Evolutionary conservation across 208 protist genomes (phyloP).

Genomic region (Trypanosoma scelopori): DNA sequence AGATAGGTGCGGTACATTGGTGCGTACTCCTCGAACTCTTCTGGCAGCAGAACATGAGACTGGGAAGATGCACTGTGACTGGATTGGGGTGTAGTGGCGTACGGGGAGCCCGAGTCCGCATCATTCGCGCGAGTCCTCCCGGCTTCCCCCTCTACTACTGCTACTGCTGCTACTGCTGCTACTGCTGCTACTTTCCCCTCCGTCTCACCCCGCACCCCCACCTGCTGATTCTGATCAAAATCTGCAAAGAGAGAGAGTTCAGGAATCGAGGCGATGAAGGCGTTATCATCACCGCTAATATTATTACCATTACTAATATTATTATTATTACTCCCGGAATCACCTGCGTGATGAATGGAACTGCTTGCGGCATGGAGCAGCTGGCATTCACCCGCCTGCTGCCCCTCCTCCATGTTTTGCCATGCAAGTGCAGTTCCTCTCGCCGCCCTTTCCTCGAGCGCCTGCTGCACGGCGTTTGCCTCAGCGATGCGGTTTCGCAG

Average conservation of each 20-base stretch:
- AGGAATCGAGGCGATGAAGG: conserved; percentile 26
- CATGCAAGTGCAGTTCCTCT: neutral
- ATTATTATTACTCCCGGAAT: neutral
- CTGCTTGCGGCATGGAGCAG: neutral
- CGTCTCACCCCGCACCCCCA: neutral
- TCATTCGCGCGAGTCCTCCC: neutral
- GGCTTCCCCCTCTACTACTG: too few relatives aligned
- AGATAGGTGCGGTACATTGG: conserved; percentile 67
- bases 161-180: too few relatives aligned
- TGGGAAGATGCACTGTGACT: neutral
- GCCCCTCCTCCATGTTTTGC: neutral
- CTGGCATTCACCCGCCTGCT: neutral
- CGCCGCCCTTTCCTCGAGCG: neutral
- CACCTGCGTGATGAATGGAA: neutral
- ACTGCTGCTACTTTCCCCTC: too few relatives aligned
- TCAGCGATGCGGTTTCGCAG: conserved; percentile 43
- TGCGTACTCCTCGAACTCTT: conserved; percentile 50
- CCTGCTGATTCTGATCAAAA: neutral
- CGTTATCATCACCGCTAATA: conserved; percentile 6
- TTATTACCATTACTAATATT: too few relatives aligned
- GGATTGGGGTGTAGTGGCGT: neutral
- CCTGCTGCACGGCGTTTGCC: conserved; percentile 29
- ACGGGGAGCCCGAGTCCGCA: neutral
- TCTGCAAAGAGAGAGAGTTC: conserved; percentile 25
- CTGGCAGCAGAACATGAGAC: conserved; percentile 17